Evolutionary conservation across 768 basidiomycete genomes (phyloP), one percentile per base, ranked within the genome.

Genomic region (Lentinula boryana): DNA sequence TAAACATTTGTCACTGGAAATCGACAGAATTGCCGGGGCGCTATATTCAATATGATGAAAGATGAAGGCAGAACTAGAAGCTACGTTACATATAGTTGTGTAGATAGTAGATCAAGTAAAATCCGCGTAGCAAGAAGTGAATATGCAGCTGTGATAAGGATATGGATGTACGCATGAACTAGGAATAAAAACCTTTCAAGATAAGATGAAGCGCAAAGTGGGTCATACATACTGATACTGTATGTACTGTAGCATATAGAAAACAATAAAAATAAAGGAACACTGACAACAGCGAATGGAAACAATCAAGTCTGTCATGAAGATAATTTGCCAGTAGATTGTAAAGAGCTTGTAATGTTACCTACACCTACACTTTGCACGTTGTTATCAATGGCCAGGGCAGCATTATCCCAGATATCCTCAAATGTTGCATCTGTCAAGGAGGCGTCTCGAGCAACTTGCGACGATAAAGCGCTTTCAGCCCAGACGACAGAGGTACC

Each of bases 401-500:
- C 68, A n/a, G 76, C 71, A 9, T 77, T 78, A 23, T 65, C 67
- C 84, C 83, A 87, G 15, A 83, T 80, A 23, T 65, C 52, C 56
- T 81, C 80, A 65, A 87, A 82, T 12, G 67, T 66, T 1, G 53
- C 51, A 64, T 84, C 75, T 15, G 70, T 72, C 54, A 80, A 71
- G n/a, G 78, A 75, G 23, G 65, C 69, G 68, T 88, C 86, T 16
- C 72, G 74, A 48, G 84, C 83, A 48, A 85, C 76, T 54, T 74
- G 65, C 33, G 80, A 72, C 16, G 84, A 80, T 16, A 78, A 74
- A 7, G 83, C 73, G 59, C 75, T 75, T 61, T 85, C 75, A 3
- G 85, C 72, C 86, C 86, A 88, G 23, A 74, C 66, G 38, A 86
- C 71, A 18, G 70, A 66, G 32, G 69, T 68, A 41, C 70, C 68